These are phyloP conservation scores for Tetracladium maxilliforme DNA, from an alignment of 2,329 filamentous ascomycete species.

Conservation along the genomic window DNA sequence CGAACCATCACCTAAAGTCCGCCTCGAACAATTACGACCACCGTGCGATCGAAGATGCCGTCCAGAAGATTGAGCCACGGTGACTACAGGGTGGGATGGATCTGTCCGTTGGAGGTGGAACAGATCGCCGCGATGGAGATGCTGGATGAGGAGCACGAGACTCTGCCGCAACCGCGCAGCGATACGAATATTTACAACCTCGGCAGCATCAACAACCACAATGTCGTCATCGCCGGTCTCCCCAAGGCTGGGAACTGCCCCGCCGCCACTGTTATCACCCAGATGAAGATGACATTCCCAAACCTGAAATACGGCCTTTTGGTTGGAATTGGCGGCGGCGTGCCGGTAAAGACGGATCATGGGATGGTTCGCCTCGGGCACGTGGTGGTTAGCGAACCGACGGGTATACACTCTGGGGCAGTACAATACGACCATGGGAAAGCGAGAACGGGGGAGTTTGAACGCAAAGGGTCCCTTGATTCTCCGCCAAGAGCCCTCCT, in stretches of 20 bases:
- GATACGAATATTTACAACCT: slow-evolving; percentile 8
- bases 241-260: slow-evolving; percentile 3
- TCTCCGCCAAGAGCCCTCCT: no score
- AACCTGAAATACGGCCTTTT: slow-evolving; percentile 5
- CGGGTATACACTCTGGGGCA: slow-evolving; percentile 2
- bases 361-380: slow-evolving; percentile 4
- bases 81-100: slow-evolving; percentile 9
- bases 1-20: no score
- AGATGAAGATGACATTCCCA: slow-evolving; percentile 5
- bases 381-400: slow-evolving; percentile 4
- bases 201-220: slow-evolving; percentile 7
- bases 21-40: no score
- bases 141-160: slow-evolving; percentile 6
- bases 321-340: slow-evolving; percentile 9
- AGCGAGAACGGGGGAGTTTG: no score
- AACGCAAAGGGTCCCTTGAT: no score
- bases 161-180: slow-evolving; percentile 1
- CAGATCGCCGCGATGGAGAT: slow-evolving; percentile 6
- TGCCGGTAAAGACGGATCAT: slow-evolving; percentile 4
- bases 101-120: slow-evolving; percentile 11
- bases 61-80: no score
- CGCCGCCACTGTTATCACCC: slow-evolving; percentile 4
- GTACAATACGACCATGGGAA: slow-evolving; percentile 6
- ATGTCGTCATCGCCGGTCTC: slow-evolving; percentile 7
- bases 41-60: no score